A percentile compares a stretch with the other conserved stretches of the same genome.
Evolutionary conservation across 371 early-diverging fungal genomes (phyloP).

Genomic region (Mortierella polycephala): DNA sequence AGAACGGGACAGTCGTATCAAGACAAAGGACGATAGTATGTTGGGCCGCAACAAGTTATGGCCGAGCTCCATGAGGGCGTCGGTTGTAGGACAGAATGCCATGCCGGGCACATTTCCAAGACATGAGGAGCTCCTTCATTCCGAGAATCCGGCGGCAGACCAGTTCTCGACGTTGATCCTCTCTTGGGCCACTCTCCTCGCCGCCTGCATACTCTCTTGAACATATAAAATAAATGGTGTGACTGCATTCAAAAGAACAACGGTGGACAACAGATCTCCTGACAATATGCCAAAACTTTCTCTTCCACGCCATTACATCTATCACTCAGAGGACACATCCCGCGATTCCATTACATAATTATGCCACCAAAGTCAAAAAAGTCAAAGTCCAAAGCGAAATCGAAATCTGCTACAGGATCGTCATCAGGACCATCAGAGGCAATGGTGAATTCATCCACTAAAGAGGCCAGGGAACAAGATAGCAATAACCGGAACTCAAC

Average conservation of each 20-base stretch:
- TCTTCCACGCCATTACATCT: neutral
- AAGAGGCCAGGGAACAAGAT: neutral
- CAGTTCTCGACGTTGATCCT: conserved; percentile 38
- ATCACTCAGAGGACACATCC: too few species aligned
- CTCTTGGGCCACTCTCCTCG: conserved; percentile 28
- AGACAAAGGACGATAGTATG: neutral
- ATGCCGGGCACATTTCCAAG: conserved; percentile 41
- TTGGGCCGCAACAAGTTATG: too few species aligned
- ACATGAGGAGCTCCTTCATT: neutral
- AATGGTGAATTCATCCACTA: too few species aligned
- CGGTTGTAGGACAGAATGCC: neutral
- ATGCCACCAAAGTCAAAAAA: conserved; percentile 12
- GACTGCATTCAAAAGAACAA: too few species aligned
- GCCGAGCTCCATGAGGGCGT: neutral
- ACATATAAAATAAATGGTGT: too few species aligned
- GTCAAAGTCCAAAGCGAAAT: conserved; percentile 23
- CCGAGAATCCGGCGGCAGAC: conserved; percentile 4
- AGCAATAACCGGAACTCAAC: neutral
- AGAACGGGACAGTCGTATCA: conserved; percentile 5
- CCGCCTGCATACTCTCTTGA: neutral
- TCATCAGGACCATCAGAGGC: neutral
- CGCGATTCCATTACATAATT: too few species aligned
- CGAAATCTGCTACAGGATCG: conserved; percentile 11
- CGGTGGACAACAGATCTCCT: too few species aligned
- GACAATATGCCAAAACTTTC: neutral